Percentiles rank a stretch among this genome's conserved stretches.
These are phyloP conservation scores for Tolypocladium album DNA, from an alignment of 2,329 filamentous ascomycete genomes.

Conservation along the genomic window DNA sequence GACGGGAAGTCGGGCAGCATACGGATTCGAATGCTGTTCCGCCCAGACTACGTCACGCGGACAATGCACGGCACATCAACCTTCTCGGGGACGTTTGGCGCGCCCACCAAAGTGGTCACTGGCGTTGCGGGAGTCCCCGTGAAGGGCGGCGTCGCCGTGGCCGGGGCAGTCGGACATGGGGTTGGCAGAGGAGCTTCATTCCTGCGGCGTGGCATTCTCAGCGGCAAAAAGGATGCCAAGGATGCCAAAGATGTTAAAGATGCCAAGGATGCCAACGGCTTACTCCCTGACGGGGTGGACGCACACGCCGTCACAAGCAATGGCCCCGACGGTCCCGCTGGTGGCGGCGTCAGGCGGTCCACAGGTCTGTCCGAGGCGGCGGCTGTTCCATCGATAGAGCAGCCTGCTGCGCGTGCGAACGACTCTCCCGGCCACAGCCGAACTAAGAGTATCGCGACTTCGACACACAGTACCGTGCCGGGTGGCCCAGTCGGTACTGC, in stretches of 20 bases:
- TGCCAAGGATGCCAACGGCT: conserved; percentile 41
- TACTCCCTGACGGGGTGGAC: conserved; percentile 28
- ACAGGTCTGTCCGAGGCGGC: conserved; percentile 24
- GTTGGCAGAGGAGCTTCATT: conserved; percentile 88
- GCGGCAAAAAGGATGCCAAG: conserved; percentile 56
- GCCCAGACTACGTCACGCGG: conserved; percentile 80
- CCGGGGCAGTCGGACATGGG: conserved; percentile 59
- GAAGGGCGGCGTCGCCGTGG: conserved; percentile 77
- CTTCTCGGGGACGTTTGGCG: conserved; percentile 81
- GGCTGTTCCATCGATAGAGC: conserved; percentile 11
- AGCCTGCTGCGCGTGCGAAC: conserved; percentile 14
- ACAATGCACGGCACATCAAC: conserved; percentile 84
- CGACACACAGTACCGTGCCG: conserved; percentile 52
- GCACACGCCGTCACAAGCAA: conserved; percentile 22
- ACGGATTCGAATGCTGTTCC: conserved; percentile 79
- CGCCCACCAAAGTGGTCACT: conserved; percentile 78
- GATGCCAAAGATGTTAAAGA: conserved; percentile 49
- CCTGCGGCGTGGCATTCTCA: conserved; percentile 72
- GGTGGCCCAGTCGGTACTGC: conserved; percentile 62
- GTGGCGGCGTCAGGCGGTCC: conserved; percentile 30
- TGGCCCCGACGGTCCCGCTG: conserved; percentile 23
- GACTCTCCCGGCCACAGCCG: conserved; percentile 31
- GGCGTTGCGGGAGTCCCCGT: conserved; percentile 78
- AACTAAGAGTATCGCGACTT: conserved; percentile 49
- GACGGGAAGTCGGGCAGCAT: conserved; percentile 85